phyloP scores from a whole-genome alignment of 495 filamentous ascomycete genomes.

The Penicillium alfredii region DNA sequence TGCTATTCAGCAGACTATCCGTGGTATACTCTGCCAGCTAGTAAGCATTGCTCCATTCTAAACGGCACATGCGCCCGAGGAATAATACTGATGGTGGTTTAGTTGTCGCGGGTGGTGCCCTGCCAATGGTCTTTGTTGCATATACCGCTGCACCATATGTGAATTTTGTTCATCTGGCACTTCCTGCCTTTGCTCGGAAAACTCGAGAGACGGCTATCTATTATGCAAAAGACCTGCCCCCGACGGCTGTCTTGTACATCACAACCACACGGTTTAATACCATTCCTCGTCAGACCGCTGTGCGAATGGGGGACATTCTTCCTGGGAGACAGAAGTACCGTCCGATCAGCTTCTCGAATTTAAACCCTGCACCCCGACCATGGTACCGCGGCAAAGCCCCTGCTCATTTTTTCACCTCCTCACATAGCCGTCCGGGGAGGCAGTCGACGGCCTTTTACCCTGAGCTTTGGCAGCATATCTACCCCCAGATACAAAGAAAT shows the following conservation, averaged over 20 bases:
- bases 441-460: constrained; percentile 37
- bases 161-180: constrained; percentile 60
- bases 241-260: constrained; percentile 58
- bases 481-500: constrained; percentile 30
- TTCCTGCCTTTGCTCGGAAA: constrained; percentile 62
- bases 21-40: constrained; percentile 37
- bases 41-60: constrained; percentile 28
- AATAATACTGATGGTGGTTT: constrained; percentile 2
- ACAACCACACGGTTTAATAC: constrained; percentile 61
- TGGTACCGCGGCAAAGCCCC: constrained; percentile 30
- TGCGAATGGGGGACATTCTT: constrained; percentile 35
- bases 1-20: constrained; percentile 48
- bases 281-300: constrained; percentile 34
- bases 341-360: constrained; percentile 30
- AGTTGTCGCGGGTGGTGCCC: constrained; percentile 54
- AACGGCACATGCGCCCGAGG: background rate
- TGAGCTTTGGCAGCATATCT: constrained; percentile 38
- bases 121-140: constrained; percentile 62
- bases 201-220: constrained; percentile 61
- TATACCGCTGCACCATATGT: constrained; percentile 65
- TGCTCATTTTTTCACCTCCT: constrained; percentile 29
- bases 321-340: constrained; percentile 27
- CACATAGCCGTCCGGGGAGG: constrained; percentile 30
- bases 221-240: constrained; percentile 57
- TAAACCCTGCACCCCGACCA: constrained; percentile 25